Evolutionary conservation across 495 filamentous ascomycete genomes (phyloP), one percentile per base, ranked within the genome.

Genomic region (Talaromyces nanjingensis): DNA sequence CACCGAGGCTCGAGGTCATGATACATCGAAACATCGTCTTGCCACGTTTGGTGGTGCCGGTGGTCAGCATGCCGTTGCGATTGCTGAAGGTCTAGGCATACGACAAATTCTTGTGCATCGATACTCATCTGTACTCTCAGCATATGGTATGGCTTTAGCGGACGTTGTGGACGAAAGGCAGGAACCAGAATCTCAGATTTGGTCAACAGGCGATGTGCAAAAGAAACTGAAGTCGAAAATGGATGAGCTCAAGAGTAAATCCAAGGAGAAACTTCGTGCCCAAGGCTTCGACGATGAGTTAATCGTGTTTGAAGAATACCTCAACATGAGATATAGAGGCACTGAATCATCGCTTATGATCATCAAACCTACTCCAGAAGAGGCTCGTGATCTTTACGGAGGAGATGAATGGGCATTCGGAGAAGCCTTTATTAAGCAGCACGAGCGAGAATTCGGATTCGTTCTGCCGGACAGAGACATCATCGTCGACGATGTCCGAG

Each of bases 21-120:
- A 96, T 72, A 93, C 93, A 2, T 91, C 91, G 3, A 89, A 88
- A 68, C 94, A 98, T 74, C 80, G 91, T 6, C 81, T 98, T 47
- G 93, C 92, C 1, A 93, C 90, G 0, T 98, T 98, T 77, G 94
- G 94, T 22, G 94, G 94, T 29, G 94, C 94, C 1, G 94, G 94
- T 56, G 94, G 94, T 2, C 94, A 98, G 72, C 94, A 98, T 69
- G 94, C 94, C 6, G 90, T 94, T 18, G 92, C 91, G n/a, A 96
- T 98, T 69, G 94, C 93, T 11, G 89, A 92, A 67, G 89, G 88
- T 20, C 79, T 98, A 20, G 93, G 93, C 0, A 91, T 98, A 67
- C 82, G 78, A 31, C 90, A 96, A 71, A 93, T 97, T 39, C 77
- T 98, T 4, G 82, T 98, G 14, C 94, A 97, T 70, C 82, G 89